Evolutionary conservation across 345 rosid genomes (phyloP), one percentile per base, ranked within the genome.

Genomic region (Hibiscus tridactylites): DNA sequence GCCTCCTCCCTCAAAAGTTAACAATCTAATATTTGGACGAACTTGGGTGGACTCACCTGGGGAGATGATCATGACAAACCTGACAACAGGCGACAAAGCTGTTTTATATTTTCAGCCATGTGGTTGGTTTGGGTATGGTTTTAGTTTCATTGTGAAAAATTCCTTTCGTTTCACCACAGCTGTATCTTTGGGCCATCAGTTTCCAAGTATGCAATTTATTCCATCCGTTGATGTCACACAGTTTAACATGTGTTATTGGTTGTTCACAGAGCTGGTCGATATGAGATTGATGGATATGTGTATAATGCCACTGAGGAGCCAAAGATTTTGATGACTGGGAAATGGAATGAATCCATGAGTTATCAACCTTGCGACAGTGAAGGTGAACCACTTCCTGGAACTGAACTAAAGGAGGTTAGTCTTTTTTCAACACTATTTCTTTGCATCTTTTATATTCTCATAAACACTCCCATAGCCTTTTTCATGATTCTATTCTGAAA

Each of bases 261-360:
- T 58, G 61, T 78, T 75, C 72, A 73, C 87, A 90, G 96, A 68
- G 81, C 93, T 86, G 97, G 97, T 75, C 92, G 93, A 49, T 88
- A 87, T 76, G 97, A 91, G 80, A 91, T 91, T 76, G 93, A 91
- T 67, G 97, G 97, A 62, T 91, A 91, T 76, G 91, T 91, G 24
- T 91, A 87, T 62, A 86, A 87, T 76, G 82, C 92, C 52, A 66
- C 80, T 64, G 96, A 90, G 88, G 93, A 90, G 75, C 96, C 96
- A 29, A 86, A 90, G 89, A 82, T 90, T 60, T 71, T 88, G 83
- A 88, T 91, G 89, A 91, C 94, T 35, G 97, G 97, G 50, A 91
- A 91, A 72, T 91, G 93, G 93, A 91, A 91, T 61, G 79, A 83
- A 80, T 82, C 86, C 47, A 86, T 91, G 88, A 86, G 84, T 68